Percentiles rank a stretch among this genome's conserved stretches.
Evolutionary conservation across 352 stramenopile species (phyloP).

Genomic region (Phytophthora colocasiae): DNA sequence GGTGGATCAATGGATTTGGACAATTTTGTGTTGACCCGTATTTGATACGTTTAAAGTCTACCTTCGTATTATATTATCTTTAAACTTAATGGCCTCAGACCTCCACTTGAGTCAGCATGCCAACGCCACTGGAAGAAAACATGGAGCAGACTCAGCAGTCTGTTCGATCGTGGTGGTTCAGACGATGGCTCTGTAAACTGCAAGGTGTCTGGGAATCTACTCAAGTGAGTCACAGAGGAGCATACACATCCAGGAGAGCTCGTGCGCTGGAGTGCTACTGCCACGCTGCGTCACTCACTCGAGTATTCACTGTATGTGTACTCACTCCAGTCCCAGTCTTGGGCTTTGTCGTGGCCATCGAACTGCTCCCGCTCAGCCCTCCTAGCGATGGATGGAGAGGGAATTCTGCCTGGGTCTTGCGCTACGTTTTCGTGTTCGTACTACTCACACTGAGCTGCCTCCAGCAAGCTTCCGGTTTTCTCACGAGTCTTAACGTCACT

Average conservation of each 20-base stretch:
- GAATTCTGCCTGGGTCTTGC: constrained; percentile 22
- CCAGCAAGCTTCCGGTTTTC: constrained; percentile 18
- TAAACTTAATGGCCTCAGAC: no score
- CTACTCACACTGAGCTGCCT: constrained; percentile 20
- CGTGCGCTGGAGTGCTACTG: constrained; percentile 22
- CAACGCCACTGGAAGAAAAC: not conserved
- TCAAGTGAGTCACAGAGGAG: constrained; percentile 15
- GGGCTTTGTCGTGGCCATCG: constrained; percentile 14
- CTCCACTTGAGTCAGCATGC: no score
- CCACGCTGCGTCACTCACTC: constrained; percentile 6
- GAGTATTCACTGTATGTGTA: constrained; percentile 20
- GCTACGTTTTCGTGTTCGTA: constrained; percentile 23
- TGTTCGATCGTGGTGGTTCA: not conserved
- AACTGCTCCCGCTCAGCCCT: constrained; percentile 18
- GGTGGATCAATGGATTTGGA: no score
- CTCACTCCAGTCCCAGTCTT: constrained; percentile 19
- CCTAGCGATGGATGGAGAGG: constrained; percentile 18
- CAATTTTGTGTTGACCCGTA: no score
- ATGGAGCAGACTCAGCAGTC: not conserved
- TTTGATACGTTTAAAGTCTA: no score
- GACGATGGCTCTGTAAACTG: not conserved
- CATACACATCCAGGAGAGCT: constrained; percentile 10
- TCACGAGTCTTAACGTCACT: constrained; percentile 16
- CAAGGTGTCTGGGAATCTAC: constrained; percentile 8
- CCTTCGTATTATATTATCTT: no score